Evolutionary conservation across 129 eudicot species (phyloP), one percentile per base, ranked within the genome.

Genomic region (Pseudognaphalium luteoalbum): DNA sequence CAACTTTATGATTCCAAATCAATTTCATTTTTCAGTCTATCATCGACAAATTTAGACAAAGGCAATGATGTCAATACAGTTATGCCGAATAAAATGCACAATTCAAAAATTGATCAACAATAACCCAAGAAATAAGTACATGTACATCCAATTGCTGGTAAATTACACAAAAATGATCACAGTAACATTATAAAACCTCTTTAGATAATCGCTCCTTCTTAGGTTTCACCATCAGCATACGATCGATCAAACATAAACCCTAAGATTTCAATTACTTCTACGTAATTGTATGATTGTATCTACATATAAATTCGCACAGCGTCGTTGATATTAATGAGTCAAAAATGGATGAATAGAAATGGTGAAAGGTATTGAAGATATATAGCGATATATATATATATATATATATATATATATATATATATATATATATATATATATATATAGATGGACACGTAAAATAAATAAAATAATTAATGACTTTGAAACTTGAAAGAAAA

Each of bases 171-270:
- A 69, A 62, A 77, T 71, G 57, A 77, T 66, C 72, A 60, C 72
- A 79, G 84, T 84, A 11, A 74, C 87, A 80, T 82, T 79, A 74
- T 83, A 83, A 25, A 16, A 74, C 75, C 72, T 83, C 80, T 50
- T 33, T 58, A 30, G 76, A 81, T 9, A 73, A 66, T 78, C 87
- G 82, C 34, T 79, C 78, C 78, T 65, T 81, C 30, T 82, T 83
- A 29, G 69, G 65, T 86, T 76, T 80, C 68, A 78, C 75, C 85
- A 74, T 70, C 75, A 16, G 59, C 68, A 35, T 10, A 66, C 80
- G 65, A 76, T 58, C 76, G 80, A 86, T 68, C 81, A 81, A 71
- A 66, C 84, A 81, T 72, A 22, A 75, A 60, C 54, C 51, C 41
- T 22, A 16, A 68, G 2, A 29, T 15, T 39, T 42, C 76, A 60